phyloP scores from a whole-genome alignment of 1,139 yeast genomes.

The Scheffersomyces lignicola region DNA sequence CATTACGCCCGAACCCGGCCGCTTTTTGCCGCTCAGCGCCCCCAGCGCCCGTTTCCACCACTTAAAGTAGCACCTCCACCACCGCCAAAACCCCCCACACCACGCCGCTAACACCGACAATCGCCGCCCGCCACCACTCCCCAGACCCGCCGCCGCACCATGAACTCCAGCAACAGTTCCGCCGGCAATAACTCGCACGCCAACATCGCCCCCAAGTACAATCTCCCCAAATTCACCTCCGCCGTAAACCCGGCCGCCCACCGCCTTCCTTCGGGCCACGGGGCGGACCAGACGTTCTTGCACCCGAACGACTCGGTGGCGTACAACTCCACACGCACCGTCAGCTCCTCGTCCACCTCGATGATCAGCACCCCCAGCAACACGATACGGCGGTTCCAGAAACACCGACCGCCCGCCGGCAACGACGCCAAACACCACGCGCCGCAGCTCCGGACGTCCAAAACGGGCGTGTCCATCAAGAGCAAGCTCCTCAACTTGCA shows the following conservation, averaged over 20 bases:
- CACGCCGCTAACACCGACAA: too few relatives aligned
- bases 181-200: slow-evolving; percentile 2
- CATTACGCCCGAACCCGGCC: too few relatives aligned
- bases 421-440: slow-evolving; percentile 12
- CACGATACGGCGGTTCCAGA: slow-evolving; percentile 25
- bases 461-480: slow-evolving; percentile 27
- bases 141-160: too few relatives aligned
- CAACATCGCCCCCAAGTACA: slow-evolving; percentile 15
- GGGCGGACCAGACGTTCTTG: slow-evolving; percentile 18
- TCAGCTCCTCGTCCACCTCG: slow-evolving; percentile 31
- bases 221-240: slow-evolving; percentile 16
- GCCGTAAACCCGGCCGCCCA: background rate
- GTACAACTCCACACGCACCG: slow-evolving; percentile 23
- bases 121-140: too few relatives aligned
- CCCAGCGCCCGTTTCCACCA: too few relatives aligned
- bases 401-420: slow-evolving; percentile 18
- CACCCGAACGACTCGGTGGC: slow-evolving; percentile 21
- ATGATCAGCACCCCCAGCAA: slow-evolving; percentile 37
- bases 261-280: slow-evolving; percentile 17
- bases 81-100: too few relatives aligned
- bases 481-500: slow-evolving; percentile 32
- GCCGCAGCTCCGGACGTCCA: slow-evolving; percentile 16
- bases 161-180: too few relatives aligned
- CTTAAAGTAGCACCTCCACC: too few relatives aligned
- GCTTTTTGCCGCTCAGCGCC: too few relatives aligned